Evolutionary conservation across 1,284 basidiomycete genomes (phyloP).

Genomic region (Sporisorium reilianum): DNA sequence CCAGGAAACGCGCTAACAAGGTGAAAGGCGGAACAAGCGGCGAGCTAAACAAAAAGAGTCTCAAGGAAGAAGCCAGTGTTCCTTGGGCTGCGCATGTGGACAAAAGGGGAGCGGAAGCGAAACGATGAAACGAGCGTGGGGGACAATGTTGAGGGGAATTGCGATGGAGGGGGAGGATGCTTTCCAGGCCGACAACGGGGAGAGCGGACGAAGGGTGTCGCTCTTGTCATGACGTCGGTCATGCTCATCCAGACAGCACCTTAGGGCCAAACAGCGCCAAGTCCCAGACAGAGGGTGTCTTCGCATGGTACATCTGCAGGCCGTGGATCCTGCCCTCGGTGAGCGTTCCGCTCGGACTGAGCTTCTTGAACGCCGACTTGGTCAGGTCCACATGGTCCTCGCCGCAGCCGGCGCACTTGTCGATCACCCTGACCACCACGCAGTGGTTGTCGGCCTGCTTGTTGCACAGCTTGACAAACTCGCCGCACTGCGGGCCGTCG

Average conservation of each 20-base stretch:
- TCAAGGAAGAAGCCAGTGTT: conserved; percentile 13
- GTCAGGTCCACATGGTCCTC: conserved; percentile 62
- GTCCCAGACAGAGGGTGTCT: conserved; percentile 59
- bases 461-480: conserved; percentile 67
- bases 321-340: conserved; percentile 58
- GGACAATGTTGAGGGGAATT: background rate
- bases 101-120: background rate
- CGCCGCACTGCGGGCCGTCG: conserved; percentile 59
- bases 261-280: conserved; percentile 57
- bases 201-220: no score
- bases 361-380: conserved; percentile 63
- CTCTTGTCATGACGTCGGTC: background rate
- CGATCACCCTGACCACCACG: conserved; percentile 60
- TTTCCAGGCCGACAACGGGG: background rate
- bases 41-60: background rate
- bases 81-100: background rate
- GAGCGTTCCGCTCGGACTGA: conserved; percentile 54
- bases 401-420: conserved; percentile 64
- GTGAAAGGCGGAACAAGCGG: background rate
- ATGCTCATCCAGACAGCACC: conserved; percentile 32
- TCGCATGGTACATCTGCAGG: conserved; percentile 55
- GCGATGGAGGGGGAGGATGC: background rate
- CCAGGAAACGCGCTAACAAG: conserved; percentile 5
- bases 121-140: background rate
- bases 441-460: conserved; percentile 45